A percentile compares a stretch with the other conserved stretches of the same genome.
Conservation (phyloP, 352 stramenopile genomes). For the Saprolegnia diclina region DNA sequence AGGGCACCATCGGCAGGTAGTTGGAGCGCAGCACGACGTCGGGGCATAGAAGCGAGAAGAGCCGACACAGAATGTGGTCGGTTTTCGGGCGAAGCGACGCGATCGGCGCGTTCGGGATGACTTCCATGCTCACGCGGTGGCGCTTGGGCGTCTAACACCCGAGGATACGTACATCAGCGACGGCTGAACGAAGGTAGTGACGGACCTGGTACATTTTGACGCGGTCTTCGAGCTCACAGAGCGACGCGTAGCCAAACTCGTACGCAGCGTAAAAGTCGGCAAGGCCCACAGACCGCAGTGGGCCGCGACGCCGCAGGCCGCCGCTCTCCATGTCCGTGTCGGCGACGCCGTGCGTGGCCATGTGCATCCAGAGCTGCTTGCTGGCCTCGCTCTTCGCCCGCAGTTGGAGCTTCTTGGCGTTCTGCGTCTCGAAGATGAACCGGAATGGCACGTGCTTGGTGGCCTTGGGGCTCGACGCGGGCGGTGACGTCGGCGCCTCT, state of each 20-base stretch:
- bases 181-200: background rate
- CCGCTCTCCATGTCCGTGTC: constrained; percentile 26
- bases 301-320: constrained; percentile 9
- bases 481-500: background rate
- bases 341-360: constrained; percentile 45
- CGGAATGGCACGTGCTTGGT: constrained; percentile 39
- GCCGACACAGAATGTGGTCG: constrained; percentile 58
- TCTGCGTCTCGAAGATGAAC: constrained; percentile 76
- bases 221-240: constrained; percentile 40
- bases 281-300: constrained; percentile 30
- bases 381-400: constrained; percentile 74
- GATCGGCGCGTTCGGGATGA: constrained; percentile 50
- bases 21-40: constrained; percentile 79
- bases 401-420: constrained; percentile 81
- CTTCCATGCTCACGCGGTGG: constrained; percentile 31
- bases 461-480: constrained; percentile 31
- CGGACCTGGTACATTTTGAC: constrained; percentile 17
- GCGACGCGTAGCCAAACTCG: constrained; percentile 59
- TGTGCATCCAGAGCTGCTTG: constrained; percentile 79
- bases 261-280: constrained; percentile 72
- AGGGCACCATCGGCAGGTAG: constrained; percentile 86
- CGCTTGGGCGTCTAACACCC: constrained; percentile 19
- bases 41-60: constrained; percentile 73
- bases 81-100: constrained; percentile 40
- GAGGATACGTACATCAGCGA: background rate